Evolutionary conservation across 2,329 filamentous ascomycete species (phyloP), one percentile per base, ranked within the genome.

Genomic region (Alternaria sp.): DNA sequence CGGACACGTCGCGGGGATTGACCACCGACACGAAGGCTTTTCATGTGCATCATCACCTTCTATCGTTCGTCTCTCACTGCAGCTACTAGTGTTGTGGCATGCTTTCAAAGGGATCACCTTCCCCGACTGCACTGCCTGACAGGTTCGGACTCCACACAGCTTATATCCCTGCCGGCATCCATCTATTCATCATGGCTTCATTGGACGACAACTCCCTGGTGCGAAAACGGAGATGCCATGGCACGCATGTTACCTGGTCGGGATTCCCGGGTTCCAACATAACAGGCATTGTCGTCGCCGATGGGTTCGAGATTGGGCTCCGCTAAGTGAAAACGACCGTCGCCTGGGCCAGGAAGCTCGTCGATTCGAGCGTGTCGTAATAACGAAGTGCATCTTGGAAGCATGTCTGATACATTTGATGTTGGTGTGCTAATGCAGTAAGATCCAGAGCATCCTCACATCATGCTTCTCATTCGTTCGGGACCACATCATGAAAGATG

Each of bases 81-180:
- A 52, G 30, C 19, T 36, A 52, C 21, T 52, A 25, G 28, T 36
- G 28, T 25, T 50, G 26, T 49, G 55, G 25, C 49, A 52, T 53
- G 28, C 54, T 57, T 47, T 21, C 19, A 54, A 54, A 30, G 50
- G 40, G 25, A 43, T 10, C 28, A 25, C 32, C 21, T 54, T 43
- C 40, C 23, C 15, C 52, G 15, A 17, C 19, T 60, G 21, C 13
- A 47, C 57, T 40, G 50, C 32, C 50, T 55, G 21, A 55, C 50
- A 47, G 57, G 19, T 30, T 21, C 28, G 28, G 30, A 52, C 30
- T 52, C 6, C 44, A 19, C 28, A 54, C 17, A 32, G 26, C 45
- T 44, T 19, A 23, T 12, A 70, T 55, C 66, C 71, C 59, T 69
- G 62, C 66, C 63, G 32, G 54, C 57, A 51, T 55, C 43, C 51